Evolutionary conservation across 257 asterid genomes (phyloP), one percentile per base, ranked within the genome.

Genomic region (Nicotiana attenuata): DNA sequence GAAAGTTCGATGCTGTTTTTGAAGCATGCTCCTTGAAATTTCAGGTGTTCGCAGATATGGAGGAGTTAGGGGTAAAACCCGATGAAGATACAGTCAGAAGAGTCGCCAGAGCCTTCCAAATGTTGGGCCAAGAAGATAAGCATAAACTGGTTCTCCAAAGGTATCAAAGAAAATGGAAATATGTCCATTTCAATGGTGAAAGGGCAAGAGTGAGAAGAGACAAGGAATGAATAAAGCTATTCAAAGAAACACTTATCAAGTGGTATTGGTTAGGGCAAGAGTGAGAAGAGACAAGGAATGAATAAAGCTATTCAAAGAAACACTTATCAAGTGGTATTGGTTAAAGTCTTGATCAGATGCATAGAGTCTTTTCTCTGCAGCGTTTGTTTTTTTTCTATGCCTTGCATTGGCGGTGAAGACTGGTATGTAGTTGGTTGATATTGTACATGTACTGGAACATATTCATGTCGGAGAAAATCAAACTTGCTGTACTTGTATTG

Each of bases 41-140:
- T 80, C 85, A 95, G 99, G 93, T 92, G 41, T 96, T 96, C 87
- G 97, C 97, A 9, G 99, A 96, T 87, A 96, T 96, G 98, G 99
- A 94, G 89, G 99, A 96, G 90, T 86, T 95, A 64, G 93, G 92
- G 59, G 94, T 95, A 80, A 93, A 88, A 83, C 99, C 99, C 33
- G 98, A 95, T 76, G 90, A 95, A 88, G 96, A 93, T 87, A 88
- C 98, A 10, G 85, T 90, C 28, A 84, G 86, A 89, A 92, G 88
- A 86, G 87, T 96, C 63, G 93, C 92, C 29, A 85, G 88, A 68
- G 97, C 99, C 81, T 96, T 96, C 79, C 83, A 85, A 77, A 84
- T 76, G 35, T 80, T 96, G 41, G 97, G 93, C 69, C 91, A 90
- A 85, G 90, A 81, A 82, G 98, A 91, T 66, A 90, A 90, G 79